A percentile compares a stretch with the other conserved stretches of the same genome.
These are phyloP conservation scores for Ganoderma boninense DNA, from an alignment of 1,284 basidiomycete species.

Conservation along the genomic window DNA sequence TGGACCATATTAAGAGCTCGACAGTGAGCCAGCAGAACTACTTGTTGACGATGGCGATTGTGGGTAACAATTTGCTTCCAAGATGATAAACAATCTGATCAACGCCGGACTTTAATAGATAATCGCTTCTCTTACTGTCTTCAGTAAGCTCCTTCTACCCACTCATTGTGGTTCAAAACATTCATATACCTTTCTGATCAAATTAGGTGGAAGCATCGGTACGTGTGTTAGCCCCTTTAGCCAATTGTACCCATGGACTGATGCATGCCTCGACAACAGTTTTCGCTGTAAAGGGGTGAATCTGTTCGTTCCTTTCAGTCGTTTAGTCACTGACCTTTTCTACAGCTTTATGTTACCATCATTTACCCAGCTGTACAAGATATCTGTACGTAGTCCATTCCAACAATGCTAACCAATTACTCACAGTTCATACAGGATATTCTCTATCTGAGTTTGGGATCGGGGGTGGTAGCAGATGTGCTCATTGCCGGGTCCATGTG, in stretches of 20 bases:
- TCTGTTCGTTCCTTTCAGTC: not conserved
- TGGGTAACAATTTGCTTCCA: not conserved
- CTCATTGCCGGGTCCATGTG: slow-evolving; percentile 24
- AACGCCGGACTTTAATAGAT: slow-evolving; percentile 6
- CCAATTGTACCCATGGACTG: not conserved
- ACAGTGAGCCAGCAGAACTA: slow-evolving; percentile 30
- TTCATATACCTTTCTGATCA: not conserved
- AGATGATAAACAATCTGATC: no score
- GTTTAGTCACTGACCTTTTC: not conserved
- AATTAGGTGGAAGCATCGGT: slow-evolving; percentile 32
- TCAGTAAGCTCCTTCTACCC: slow-evolving; percentile 20
- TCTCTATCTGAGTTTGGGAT: slow-evolving; percentile 22
- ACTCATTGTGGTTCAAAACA: no score
- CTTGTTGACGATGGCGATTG: slow-evolving; percentile 21
- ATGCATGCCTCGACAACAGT: slow-evolving; percentile 11
- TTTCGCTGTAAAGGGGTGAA: slow-evolving; percentile 30
- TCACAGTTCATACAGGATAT: slow-evolving; percentile 8
- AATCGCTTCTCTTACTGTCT: slow-evolving; percentile 24
- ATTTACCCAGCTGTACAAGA: slow-evolving; percentile 17
- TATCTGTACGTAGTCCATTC: slow-evolving; percentile 18
- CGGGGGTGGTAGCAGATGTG: slow-evolving; percentile 23
- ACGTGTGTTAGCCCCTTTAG: not conserved
- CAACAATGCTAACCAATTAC: not conserved
- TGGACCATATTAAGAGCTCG: not conserved
- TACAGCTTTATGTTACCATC: slow-evolving; percentile 24